Conservation (phyloP, 495 filamentous ascomycete genomes). For the Talaromyces thailandensis region DNA sequence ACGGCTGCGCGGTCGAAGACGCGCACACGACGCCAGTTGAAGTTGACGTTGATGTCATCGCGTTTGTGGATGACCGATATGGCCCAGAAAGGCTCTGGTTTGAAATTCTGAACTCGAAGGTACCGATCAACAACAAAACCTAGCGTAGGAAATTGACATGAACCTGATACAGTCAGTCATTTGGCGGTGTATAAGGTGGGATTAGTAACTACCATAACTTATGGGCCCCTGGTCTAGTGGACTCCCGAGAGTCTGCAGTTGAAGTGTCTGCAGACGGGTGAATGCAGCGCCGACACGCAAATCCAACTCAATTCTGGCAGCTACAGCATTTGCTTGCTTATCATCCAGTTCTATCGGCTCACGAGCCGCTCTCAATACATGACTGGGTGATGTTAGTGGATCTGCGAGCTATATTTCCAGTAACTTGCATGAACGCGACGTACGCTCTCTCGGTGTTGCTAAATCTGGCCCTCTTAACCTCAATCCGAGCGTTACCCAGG, state of each 20-base stretch:
- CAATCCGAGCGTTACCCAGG: constrained; percentile 60
- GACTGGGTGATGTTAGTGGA: constrained; percentile 21
- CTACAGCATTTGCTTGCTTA: constrained; percentile 76
- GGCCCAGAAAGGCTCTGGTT: constrained; percentile 85
- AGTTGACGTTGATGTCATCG: constrained; percentile 72
- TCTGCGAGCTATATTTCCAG: too few species aligned
- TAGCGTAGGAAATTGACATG: constrained; percentile 93
- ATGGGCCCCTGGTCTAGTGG: constrained; percentile 54
- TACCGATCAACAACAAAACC: constrained; percentile 97
- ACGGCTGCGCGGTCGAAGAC: constrained; percentile 84
- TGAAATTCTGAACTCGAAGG: constrained; percentile 83
- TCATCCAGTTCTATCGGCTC: constrained; percentile 73
- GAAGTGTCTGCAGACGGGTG: constrained; percentile 78
- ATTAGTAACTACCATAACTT: constrained; percentile 63
- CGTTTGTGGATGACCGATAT: constrained; percentile 77
- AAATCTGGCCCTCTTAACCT: constrained; percentile 81
- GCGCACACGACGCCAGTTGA: constrained; percentile 72
- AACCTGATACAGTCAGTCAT: constrained; percentile 45
- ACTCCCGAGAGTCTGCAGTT: constrained; percentile 56
- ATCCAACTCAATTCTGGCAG: constrained; percentile 86
- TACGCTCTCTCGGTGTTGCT: constrained; percentile 92
- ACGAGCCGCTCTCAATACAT: constrained; percentile 78
- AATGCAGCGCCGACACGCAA: constrained; percentile 86
- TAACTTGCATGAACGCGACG: constrained; percentile 17
- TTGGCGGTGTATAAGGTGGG: not conserved